Percentiles rank a stretch among this genome's conserved stretches.
Conservation (phyloP, 2,329 filamentous ascomycete species). For the Phyllosticta citriasiana region DNA sequence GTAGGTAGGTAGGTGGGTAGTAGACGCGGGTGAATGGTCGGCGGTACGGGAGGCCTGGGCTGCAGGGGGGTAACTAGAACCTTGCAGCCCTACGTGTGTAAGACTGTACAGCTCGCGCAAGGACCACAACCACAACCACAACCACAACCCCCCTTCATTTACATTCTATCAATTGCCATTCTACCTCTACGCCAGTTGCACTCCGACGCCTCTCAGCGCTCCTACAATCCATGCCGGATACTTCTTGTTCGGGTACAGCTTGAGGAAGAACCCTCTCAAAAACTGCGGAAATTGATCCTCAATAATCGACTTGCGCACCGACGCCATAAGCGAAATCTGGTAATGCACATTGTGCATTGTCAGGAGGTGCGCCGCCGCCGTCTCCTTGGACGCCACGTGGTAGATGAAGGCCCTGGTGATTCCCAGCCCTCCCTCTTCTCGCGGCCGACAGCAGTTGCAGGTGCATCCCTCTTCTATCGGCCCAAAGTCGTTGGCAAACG, state of each 20-base stretch:
- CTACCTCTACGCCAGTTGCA: slow-evolving; percentile 45
- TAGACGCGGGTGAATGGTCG: background rate
- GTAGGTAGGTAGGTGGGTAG: no score
- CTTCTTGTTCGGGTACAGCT: slow-evolving; percentile 57
- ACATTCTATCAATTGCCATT: background rate
- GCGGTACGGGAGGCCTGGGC: background rate
- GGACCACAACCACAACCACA: no score
- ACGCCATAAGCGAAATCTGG: slow-evolving; percentile 72
- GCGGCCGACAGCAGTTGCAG: slow-evolving; percentile 65
- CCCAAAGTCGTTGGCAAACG: slow-evolving; percentile 68
- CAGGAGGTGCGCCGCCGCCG: slow-evolving; percentile 73
- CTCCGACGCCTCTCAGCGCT: slow-evolving; percentile 66
- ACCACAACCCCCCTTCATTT: background rate
- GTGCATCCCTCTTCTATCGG: slow-evolving; percentile 75
- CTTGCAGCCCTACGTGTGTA: background rate
- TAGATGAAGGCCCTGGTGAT: slow-evolving; percentile 84
- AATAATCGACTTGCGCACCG: slow-evolving; percentile 65
- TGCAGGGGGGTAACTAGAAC: background rate
- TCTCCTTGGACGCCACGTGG: slow-evolving; percentile 90
- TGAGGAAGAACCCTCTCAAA: slow-evolving; percentile 65
- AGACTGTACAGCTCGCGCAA: background rate
- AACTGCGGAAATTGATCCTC: slow-evolving; percentile 73
- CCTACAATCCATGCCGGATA: slow-evolving; percentile 80
- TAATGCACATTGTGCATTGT: slow-evolving; percentile 97
- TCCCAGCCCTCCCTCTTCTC: slow-evolving; percentile 60